Evolutionary conservation across 2,329 filamentous ascomycete genomes (phyloP).

Genomic region (Diplodia corticola): DNA sequence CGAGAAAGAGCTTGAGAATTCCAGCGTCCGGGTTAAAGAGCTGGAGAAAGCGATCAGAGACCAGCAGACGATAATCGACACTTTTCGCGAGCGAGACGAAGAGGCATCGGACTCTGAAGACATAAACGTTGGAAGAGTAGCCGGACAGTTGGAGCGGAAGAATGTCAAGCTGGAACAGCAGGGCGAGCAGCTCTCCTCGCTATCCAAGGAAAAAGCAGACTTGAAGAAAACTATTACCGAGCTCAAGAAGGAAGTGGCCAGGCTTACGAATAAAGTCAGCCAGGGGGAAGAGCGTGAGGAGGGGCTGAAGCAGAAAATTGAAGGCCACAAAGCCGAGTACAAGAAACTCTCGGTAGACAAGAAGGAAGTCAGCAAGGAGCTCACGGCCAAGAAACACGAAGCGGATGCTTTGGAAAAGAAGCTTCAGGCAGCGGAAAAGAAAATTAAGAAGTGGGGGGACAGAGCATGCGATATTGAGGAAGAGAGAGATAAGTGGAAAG

Average conservation of each 20-base stretch:
- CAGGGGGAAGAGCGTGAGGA: background rate
- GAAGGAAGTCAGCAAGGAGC: background rate
- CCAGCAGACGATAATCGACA: background rate
- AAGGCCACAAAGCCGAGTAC: background rate
- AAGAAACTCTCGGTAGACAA: background rate
- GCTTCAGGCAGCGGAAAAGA: background rate
- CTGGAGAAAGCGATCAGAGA: background rate
- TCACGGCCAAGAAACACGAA: background rate
- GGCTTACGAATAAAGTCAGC: background rate
- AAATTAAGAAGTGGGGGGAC: background rate
- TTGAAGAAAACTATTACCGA: background rate
- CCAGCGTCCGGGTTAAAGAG: background rate
- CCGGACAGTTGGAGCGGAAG: background rate
- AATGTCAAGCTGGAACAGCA: background rate
- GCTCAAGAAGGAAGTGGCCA: background rate
- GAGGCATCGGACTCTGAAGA: no score
- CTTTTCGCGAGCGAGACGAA: background rate
- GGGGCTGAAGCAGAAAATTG: background rate
- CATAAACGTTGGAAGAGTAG: background rate
- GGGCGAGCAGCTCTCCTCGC: background rate
- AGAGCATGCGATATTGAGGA: background rate
- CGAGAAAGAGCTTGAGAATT: background rate
- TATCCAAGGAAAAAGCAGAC: background rate
- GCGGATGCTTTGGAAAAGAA: background rate
- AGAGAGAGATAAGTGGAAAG: background rate